Base-by-base conservation (phyloP, 176 grass and related monocot genomes). In the Saccharum officinarum region DNA sequence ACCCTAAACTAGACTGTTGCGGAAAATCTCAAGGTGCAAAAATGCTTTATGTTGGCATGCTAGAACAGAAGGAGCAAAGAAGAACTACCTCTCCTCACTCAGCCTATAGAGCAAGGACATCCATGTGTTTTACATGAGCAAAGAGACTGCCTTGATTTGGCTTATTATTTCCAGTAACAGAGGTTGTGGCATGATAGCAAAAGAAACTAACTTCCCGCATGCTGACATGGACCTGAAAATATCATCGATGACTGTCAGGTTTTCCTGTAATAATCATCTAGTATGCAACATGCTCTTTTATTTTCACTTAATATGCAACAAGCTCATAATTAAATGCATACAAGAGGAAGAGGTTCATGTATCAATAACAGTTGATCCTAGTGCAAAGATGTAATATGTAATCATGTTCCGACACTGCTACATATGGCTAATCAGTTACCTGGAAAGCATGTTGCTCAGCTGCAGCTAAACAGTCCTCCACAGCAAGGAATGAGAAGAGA, bases 11-110 rank as follows among this genome's bases (percentile, higher is more conserved):
- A 82, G 22, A 71, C 9, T 30, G 16, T 60, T 20, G 26, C 7
- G 7, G 9, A 71, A 69, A 71, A 71, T 12, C 38, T 71, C 52
- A 7, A 55, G 66, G 66, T 57, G 45, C 20, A 40, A 25, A 81
- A 62, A 60, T 22, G 39, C 23, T 79, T 76, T 87, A 50, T 65
- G 70, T 80, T 62, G 30, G 30, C 78, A 54, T 78, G 74, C 79
- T 84, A 89, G 45, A 55, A 45, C 31, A 89, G 34, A 81, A 25
- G 68, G 66, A 86, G 11, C 49, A 80, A 64, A 80, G n/a, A 78
- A 90, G 37, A 80, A 36, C 41, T 12, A 66, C 28, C 50, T 77
- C 11, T 80, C 10, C 60, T 22, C 25, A 69, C 18, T 68, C 20
- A 16, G 17, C 2, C 50, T 9, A 9, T 80, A 83, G 71, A 77